Conservation (phyloP, 257 asterid species). For the Solanum ahanhuiri region DNA sequence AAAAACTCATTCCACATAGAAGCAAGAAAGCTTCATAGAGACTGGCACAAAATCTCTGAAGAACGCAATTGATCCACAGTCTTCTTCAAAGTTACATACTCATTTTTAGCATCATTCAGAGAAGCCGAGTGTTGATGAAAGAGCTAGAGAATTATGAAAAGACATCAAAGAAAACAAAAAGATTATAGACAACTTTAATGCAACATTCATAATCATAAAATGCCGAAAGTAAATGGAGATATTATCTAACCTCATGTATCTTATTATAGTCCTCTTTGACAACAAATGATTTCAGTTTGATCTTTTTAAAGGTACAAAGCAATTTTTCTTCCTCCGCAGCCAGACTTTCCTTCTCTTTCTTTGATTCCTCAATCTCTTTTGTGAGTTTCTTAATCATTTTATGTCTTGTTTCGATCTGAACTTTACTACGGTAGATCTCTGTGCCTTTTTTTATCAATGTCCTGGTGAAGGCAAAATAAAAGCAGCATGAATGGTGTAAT, state of each 20-base stretch:
- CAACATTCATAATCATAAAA: background rate
- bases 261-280: slow-evolving; percentile 72
- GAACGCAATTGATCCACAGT: slow-evolving; percentile 65
- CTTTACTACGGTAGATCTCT: slow-evolving; percentile 70
- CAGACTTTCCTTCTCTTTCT: slow-evolving; percentile 48
- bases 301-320: slow-evolving; percentile 49
- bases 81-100: slow-evolving; percentile 69
- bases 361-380: slow-evolving; percentile 76
- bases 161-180: background rate
- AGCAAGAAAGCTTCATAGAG: background rate
- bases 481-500: background rate
- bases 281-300: slow-evolving; percentile 61
- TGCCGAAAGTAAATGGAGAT: background rate
- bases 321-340: slow-evolving; percentile 44
- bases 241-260: slow-evolving; percentile 48
- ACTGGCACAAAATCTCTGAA: slow-evolving; percentile 46
- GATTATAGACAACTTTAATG: background rate
- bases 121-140: slow-evolving; percentile 61
- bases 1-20: background rate
- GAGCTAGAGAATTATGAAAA: slow-evolving; percentile 19
- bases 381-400: slow-evolving; percentile 56
- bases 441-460: slow-evolving; percentile 53
- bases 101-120: slow-evolving; percentile 56
- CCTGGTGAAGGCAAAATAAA: slow-evolving; percentile 25
- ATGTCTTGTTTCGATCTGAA: slow-evolving; percentile 67